Base-by-base conservation (phyloP, 2,329 filamentous ascomycete species). In the Ilyonectria sp. region DNA sequence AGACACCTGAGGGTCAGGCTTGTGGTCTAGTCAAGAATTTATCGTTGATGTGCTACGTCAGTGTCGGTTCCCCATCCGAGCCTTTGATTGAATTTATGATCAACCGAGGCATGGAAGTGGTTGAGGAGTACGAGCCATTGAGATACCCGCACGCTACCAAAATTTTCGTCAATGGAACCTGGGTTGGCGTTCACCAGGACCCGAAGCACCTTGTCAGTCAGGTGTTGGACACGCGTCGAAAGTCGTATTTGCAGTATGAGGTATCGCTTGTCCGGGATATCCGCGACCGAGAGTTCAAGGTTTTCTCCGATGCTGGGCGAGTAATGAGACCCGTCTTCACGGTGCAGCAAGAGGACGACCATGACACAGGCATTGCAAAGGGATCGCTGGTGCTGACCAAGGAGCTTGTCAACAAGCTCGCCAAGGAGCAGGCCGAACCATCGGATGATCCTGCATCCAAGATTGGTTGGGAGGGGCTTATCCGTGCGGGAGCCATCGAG, bases 21-120 rank as follows among this genome's bases (percentile, higher is more conserved):
- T 99, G 96, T 85, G 96, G 96, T 83, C 86, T 99, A 71, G 96
- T 99, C 82, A 99, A 99, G 87, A 99, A 99, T 78, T 79, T 99
- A 79, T 95, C 96, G 6, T 87, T 99, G 59, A 98, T 99, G 95
- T 98, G 96, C 79, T 98, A 97, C 76, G 95, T 99, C 78, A 98
- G 94, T 76, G 95, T 98, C 56, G 95, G 95, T 76, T 97, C 94
- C 33, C 94, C 95, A 17, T 93, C 93, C 19, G 93, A 95, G 64
- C 95, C 95, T 2, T 93, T 98, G 74, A 90, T 95, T 44, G 94
- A 97, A 75, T 99, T 97, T 84, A 96, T 99, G 94, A 93, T 95
- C 74, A 93, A 95, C 74, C 88, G 95, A 71, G 95, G 95, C 77
- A 98, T 99, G 94, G 95, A 98, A 78, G 90, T 98, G 2, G 87